Evolutionary conservation across 352 stramenopile genomes (phyloP), one percentile per base, ranked within the genome.

Genomic region (Globisporangium heterothallicum): DNA sequence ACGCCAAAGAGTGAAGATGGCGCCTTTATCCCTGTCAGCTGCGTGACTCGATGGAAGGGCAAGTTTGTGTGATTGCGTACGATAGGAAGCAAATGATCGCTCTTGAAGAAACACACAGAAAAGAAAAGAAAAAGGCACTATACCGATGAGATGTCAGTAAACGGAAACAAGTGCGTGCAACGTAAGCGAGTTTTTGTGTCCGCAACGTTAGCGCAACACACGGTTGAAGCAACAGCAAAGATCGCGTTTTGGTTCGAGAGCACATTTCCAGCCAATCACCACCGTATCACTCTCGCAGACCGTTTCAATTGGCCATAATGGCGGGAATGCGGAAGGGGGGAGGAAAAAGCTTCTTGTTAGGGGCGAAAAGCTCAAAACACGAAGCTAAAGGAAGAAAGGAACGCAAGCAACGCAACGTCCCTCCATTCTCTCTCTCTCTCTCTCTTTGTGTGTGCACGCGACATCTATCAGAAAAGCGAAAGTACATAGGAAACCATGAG

Each of bases 21-120:
- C 16, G 60, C 57, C 6, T 78, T 80, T 58, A 56, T 84, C 9
- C 48, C 46, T 49, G 53, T 92, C 8, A 59, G 53, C 22, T 92
- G 80, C 41, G 56, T 78, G 24, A 70, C 66, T 12, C 84, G 84
- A 44, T 92, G 80, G 80, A 68, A 79, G 42, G 80, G 80, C 51
- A 67, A 63, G 18, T 80, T 92, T 47, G 72, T 79, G 61, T 91
- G 72, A 56, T 36, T 8, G 30, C 2, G 9, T 34, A 36, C n/a
- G n/a, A n/a, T n/a, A n/a, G n/a, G n/a, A n/a, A n/a, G n/a, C n/a
- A n/a, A n/a, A n/a, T n/a, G n/a, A n/a, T n/a, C n/a, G n/a, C n/a
- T n/a, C n/a, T 36, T 16, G n/a, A 26, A 36, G 14, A 44, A 44
- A 29, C n/a, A 18, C 8, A 43, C 19, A 43, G 34, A n/a, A 42